These are phyloP conservation scores for Symmetrospora coprosmae DNA, from an alignment of 768 basidiomycete genomes.

Conservation along the genomic window DNA sequence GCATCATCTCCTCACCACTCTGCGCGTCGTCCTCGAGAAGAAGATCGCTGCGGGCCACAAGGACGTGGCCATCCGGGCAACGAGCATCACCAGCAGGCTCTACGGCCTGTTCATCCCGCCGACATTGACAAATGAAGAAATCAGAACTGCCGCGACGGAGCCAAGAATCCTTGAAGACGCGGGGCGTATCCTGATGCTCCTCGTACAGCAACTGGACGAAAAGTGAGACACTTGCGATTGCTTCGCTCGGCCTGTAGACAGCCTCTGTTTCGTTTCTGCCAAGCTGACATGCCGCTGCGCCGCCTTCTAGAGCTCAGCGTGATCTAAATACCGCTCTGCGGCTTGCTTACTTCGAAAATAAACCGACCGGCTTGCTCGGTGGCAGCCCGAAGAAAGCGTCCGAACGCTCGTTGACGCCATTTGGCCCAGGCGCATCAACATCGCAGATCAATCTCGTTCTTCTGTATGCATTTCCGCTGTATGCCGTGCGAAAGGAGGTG, in stretches of 20 bases:
- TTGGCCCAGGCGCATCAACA: not conserved
- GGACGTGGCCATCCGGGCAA: slow-evolving; percentile 68
- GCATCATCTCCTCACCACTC: slow-evolving; percentile 60
- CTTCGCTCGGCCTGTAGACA: not conserved
- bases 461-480: slow-evolving; percentile 9
- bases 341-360: slow-evolving; percentile 2
- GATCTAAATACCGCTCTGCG: not conserved
- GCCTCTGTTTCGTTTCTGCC: too few relatives aligned
- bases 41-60: slow-evolving; percentile 45
- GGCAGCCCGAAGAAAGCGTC: not conserved
- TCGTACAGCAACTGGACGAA: slow-evolving; percentile 50
- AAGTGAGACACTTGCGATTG: slow-evolving; percentile 45
- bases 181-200: slow-evolving; percentile 52
- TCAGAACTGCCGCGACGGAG: slow-evolving; percentile 40
- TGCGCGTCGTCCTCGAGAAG: slow-evolving; percentile 48
- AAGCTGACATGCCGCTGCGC: not conserved
- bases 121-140: slow-evolving; percentile 28
- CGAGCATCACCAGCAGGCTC: slow-evolving; percentile 56
- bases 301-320: not conserved
- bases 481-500: not conserved
- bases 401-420: not conserved
- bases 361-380: not conserved
- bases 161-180: slow-evolving; percentile 49
- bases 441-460: not conserved
- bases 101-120: slow-evolving; percentile 48